Conservation (phyloP, 495 filamentous ascomycete genomes). For the Poronia punctata region DNA sequence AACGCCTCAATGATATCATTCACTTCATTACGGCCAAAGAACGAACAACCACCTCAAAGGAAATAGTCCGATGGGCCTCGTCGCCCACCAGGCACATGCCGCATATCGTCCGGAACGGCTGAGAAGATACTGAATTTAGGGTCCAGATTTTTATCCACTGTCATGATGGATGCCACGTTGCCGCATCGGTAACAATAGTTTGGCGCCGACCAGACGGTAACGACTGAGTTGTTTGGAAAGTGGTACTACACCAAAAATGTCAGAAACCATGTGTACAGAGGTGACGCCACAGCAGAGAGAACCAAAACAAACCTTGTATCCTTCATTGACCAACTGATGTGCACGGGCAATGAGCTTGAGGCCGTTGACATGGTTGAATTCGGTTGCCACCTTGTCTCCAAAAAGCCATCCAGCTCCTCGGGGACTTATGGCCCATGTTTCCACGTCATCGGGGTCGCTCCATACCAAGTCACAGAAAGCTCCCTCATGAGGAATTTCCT, state of each 20-base stretch:
- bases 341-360: constrained; percentile 91
- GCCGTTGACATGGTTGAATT: constrained; percentile 98
- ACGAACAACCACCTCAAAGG: constrained; percentile 50
- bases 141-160: constrained; percentile 73
- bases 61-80: constrained; percentile 90
- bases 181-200: constrained; percentile 99
- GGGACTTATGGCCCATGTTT: constrained; percentile 95
- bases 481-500: constrained; percentile 97
- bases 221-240: constrained; percentile 89
- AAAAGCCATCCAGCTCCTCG: constrained; percentile 96
- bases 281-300: neutral
- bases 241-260: no score
- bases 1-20: constrained; percentile 30
- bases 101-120: constrained; percentile 85
- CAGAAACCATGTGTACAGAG: constrained; percentile 9
- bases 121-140: constrained; percentile 92
- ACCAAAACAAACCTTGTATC: constrained; percentile 66
- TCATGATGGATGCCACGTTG: constrained; percentile 96
- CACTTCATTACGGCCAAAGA: constrained; percentile 11
- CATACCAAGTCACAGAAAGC: constrained; percentile 98
- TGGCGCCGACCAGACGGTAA: constrained; percentile 98
- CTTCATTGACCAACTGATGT: constrained; percentile 96
- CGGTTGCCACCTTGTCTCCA: constrained; percentile 93
- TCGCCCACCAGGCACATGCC: constrained; percentile 75
- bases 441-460: constrained; percentile 97